phyloP scores from a whole-genome alignment of 1,284 basidiomycete species.

The Phylloporus sp. region DNA sequence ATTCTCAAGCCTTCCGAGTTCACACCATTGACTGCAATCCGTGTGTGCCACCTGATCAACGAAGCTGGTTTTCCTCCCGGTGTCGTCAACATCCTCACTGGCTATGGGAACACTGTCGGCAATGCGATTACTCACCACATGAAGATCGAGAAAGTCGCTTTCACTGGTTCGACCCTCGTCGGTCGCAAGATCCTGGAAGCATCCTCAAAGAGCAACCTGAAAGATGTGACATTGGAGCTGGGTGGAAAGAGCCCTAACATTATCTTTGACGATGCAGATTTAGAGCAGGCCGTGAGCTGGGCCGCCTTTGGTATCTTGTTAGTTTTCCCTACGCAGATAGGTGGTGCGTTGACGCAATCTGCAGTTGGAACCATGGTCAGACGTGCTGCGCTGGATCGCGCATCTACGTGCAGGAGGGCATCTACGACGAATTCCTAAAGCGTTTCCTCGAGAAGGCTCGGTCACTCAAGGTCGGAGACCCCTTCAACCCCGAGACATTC shows the following conservation, averaged over 20 bases:
- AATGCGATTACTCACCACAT: slow-evolving; percentile 67
- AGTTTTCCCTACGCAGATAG: background rate
- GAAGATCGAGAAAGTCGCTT: slow-evolving; percentile 72
- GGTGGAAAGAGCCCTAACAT: slow-evolving; percentile 91
- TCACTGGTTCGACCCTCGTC: slow-evolving; percentile 79
- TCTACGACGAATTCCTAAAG: slow-evolving; percentile 81
- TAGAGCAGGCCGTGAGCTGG: slow-evolving; percentile 85
- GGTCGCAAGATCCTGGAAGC: slow-evolving; percentile 88
- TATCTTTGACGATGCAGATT: slow-evolving; percentile 72
- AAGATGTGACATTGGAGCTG: slow-evolving; percentile 90
- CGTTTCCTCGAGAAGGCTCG: slow-evolving; percentile 63
- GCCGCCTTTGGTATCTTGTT: slow-evolving; percentile 81
- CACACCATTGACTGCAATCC: slow-evolving; percentile 83
- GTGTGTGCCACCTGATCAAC: slow-evolving; percentile 51
- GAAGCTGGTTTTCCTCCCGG: slow-evolving; percentile 71
- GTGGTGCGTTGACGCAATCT: slow-evolving; percentile 42
- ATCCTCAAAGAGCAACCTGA: slow-evolving; percentile 84
- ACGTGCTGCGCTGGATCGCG: slow-evolving; percentile 86
- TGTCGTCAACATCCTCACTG: slow-evolving; percentile 71
- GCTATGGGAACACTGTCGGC: slow-evolving; percentile 73
- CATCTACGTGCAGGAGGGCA: slow-evolving; percentile 82
- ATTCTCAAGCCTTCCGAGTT: slow-evolving; percentile 91
- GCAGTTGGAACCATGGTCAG: slow-evolving; percentile 82
- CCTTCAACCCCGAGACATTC: slow-evolving; percentile 71
- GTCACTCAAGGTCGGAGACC: slow-evolving; percentile 75